Conservation (phyloP, 2,329 filamentous ascomycete genomes). For the Clarireedia hainanense region DNA sequence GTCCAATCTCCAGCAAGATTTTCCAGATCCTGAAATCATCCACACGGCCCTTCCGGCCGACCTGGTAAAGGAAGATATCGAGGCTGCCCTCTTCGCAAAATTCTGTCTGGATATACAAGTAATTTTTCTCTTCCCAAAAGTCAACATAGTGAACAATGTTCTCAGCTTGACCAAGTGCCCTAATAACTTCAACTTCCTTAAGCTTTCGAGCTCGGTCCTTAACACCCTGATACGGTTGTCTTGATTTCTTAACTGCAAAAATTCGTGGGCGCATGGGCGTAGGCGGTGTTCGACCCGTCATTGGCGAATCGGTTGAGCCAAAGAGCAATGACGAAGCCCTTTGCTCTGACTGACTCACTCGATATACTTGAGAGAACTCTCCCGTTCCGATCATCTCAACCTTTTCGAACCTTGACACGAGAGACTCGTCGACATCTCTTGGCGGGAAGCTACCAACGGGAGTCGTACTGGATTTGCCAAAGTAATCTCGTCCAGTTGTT, state of each 20-base stretch:
- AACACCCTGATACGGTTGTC: constrained; percentile 67
- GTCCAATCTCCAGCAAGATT: constrained; percentile 76
- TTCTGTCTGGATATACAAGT: constrained; percentile 95
- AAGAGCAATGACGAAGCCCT: constrained; percentile 36
- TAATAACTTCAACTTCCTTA: constrained; percentile 74
- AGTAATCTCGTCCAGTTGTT: constrained; percentile 51
- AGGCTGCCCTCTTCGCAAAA: constrained; percentile 93
- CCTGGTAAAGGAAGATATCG: constrained; percentile 73
- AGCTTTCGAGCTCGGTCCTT: constrained; percentile 78
- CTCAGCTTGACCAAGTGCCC: constrained; percentile 68
- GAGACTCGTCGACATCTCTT: constrained; percentile 65
- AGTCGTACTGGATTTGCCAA: constrained; percentile 55
- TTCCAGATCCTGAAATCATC: constrained; percentile 99
- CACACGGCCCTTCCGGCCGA: constrained; percentile 75
- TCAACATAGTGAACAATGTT: constrained; percentile 80
- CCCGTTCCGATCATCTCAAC: constrained; percentile 77
- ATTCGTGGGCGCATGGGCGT: constrained; percentile 51
- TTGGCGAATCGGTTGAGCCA: constrained; percentile 37
- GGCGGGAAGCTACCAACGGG: constrained; percentile 62
- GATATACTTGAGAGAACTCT: constrained; percentile 90
- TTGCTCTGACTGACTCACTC: constrained; percentile 48
- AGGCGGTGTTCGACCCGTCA: constrained; percentile 41
- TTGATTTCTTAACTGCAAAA: constrained; percentile 91
- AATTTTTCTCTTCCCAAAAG: constrained; percentile 77
- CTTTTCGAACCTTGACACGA: constrained; percentile 70